These are phyloP conservation scores for Westerdykella sp. DNA, from an alignment of 2,329 filamentous ascomycete genomes.

Conservation along the genomic window DNA sequence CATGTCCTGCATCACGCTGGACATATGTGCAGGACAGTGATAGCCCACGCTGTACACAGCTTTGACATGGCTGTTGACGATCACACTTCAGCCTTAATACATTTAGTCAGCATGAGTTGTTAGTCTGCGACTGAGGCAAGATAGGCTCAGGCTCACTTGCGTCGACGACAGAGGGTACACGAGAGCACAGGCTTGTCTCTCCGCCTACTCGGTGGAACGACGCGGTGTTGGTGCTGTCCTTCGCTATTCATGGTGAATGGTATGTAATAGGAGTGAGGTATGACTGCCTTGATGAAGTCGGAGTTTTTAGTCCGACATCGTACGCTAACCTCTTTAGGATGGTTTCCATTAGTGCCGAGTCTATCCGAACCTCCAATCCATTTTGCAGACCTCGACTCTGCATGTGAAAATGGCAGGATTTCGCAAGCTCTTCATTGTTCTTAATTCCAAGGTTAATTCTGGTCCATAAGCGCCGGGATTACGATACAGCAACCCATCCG, in stretches of 20 bases:
- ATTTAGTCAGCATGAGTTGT: conserved; percentile 7
- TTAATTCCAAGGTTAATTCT: too few species aligned
- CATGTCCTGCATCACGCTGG: conserved; percentile 13
- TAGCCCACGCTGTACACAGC: conserved; percentile 32
- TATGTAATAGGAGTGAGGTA: too few species aligned
- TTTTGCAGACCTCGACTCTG: too few species aligned
- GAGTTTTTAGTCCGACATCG: too few species aligned
- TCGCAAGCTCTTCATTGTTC: too few species aligned
- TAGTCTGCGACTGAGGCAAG: conserved; percentile 1
- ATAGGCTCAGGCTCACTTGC: conserved; percentile 8
- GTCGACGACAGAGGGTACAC: conserved; percentile 14
- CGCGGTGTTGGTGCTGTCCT: conserved; percentile 11
- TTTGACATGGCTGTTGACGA: conserved; percentile 32
- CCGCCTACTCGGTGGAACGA: conserved; percentile 23
- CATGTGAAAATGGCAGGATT: too few species aligned
- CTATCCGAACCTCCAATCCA: background rate
- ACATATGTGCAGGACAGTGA: conserved; percentile 31
- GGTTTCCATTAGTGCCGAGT: background rate
- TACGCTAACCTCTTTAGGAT: too few species aligned
- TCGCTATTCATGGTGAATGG: conserved; percentile 15
- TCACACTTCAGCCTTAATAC: conserved; percentile 29
- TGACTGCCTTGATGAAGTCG: too few species aligned
- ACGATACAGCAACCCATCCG: too few species aligned
- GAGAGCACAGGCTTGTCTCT: conserved; percentile 29
- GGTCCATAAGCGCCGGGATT: too few species aligned